Evolutionary conservation across 116 monocot species (phyloP).

Genomic region (Phalaenopsis hybrid): DNA sequence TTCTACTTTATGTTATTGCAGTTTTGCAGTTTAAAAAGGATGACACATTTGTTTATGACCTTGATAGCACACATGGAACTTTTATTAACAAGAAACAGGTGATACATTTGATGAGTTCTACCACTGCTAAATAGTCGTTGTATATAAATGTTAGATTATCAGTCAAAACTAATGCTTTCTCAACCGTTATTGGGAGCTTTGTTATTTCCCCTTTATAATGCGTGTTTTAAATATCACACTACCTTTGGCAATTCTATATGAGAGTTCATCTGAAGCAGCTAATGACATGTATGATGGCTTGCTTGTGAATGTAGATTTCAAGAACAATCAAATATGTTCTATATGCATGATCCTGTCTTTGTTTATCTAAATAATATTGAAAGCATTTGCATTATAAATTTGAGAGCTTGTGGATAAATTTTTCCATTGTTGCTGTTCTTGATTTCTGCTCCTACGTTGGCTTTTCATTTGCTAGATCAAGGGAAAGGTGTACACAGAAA

Average conservation of each 20-base stretch:
- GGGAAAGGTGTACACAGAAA: slow-evolving; percentile 40
- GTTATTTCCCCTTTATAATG: not conserved
- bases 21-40: slow-evolving; percentile 83
- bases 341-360: not conserved
- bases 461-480: slow-evolving; percentile 31
- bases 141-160: not conserved
- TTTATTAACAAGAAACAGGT: slow-evolving; percentile 83
- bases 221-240: not conserved
- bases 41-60: slow-evolving; percentile 74
- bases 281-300: not conserved
- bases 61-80: slow-evolving; percentile 92
- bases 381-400: not conserved
- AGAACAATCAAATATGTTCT: not conserved
- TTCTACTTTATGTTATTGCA: slow-evolving; percentile 10
- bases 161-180: not conserved
- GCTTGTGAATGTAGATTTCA: not conserved
- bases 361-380: not conserved
- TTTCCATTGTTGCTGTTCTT: not conserved
- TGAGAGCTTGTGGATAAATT: not conserved
- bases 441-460: not conserved
- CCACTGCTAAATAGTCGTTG: not conserved
- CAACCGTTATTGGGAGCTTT: not conserved
- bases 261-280: not conserved
- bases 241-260: not conserved
- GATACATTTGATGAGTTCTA: not conserved